Conservation (phyloP, 2,329 filamentous ascomycete species). For the Fusarium chuoi region DNA sequence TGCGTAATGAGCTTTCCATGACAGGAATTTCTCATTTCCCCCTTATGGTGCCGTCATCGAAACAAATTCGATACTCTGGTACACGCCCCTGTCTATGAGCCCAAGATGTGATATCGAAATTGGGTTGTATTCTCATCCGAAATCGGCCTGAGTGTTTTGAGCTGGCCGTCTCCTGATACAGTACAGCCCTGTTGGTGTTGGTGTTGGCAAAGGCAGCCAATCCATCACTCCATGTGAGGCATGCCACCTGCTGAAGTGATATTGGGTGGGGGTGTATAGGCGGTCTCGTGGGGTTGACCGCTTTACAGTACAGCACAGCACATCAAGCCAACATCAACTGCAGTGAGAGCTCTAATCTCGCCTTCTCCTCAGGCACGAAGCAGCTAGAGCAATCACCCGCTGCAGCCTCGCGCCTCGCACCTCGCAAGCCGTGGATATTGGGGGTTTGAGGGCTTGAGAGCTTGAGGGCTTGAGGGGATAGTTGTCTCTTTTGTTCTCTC, state of each 20-base stretch:
- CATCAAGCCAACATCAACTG: background rate
- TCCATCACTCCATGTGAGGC: constrained; percentile 20
- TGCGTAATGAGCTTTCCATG: background rate
- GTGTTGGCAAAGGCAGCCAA: background rate
- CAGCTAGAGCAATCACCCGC: constrained; percentile 15
- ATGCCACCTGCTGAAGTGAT: constrained; percentile 22
- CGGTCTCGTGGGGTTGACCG: constrained; percentile 16
- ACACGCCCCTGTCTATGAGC: constrained; percentile 1
- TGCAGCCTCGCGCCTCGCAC: constrained; percentile 27
- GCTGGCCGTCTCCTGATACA: constrained; percentile 19
- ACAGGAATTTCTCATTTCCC: constrained; percentile 3
- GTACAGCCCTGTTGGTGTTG: background rate
- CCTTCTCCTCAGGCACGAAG: constrained; percentile 11
- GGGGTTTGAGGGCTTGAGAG: background rate
- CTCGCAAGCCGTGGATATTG: constrained; percentile 4
- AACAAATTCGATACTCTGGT: background rate
- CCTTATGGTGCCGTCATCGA: constrained; percentile 21
- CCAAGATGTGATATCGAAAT: background rate
- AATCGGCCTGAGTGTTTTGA: background rate
- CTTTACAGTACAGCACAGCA: background rate
- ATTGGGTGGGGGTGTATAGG: constrained; percentile 25
- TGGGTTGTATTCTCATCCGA: background rate
- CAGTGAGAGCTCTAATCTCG: background rate
- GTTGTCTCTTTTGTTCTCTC: constrained; percentile 35
- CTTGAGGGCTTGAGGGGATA: background rate